Evolutionary conservation across 2,329 filamentous ascomycete species (phyloP), one percentile per base, ranked within the genome.

Genomic region (Diaporthe sp.): DNA sequence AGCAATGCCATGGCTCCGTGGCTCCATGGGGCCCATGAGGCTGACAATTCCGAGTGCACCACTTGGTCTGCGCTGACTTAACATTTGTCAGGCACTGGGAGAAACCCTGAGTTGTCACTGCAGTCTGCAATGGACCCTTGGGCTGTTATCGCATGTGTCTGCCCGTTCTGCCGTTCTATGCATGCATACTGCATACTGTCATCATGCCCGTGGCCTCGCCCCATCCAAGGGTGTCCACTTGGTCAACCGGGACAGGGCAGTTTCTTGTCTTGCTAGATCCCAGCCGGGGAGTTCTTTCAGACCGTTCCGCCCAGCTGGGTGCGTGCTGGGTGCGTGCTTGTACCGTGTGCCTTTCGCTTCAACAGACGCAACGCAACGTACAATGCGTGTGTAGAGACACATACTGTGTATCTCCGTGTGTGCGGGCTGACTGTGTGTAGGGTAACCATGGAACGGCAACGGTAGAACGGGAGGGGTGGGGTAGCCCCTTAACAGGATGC

Each of bases 221-320:
- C 59, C 59, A 65, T 47, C 17, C 4, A 37, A 9, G 0, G 5
- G 17, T 39, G 9, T 25, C 47, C 63, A 68, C 63, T 39, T 53
- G 44, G 47, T 47, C 47, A 68, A 13, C 63, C n/a, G 39, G 47
- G 44, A 37, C 63, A 66, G 63, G 63, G 44, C 44, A 37, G 44
- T 30, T 66, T 25, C 17, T 19, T 47, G 19, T 22, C 7, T 22
- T 22, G 35, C n/a, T 51, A 15, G 63, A 39, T 39, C 71, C 63
- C 63, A 50, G 30, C 71, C 72, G 65, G 63, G 65, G 56, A 73
- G 58, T 44, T 59, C 55, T 59, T 58, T 61, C 65, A 70, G 56
- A 19, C 72, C 50, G 53, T 70, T 73, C 65, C 72, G 65, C 13
- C 55, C 72, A 30, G 55, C 35, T 56, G 63, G 63, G 63, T 53